These are phyloP conservation scores for Cryphonectria carpinicola DNA, from an alignment of 2,329 filamentous ascomycete species.

Conservation along the genomic window DNA sequence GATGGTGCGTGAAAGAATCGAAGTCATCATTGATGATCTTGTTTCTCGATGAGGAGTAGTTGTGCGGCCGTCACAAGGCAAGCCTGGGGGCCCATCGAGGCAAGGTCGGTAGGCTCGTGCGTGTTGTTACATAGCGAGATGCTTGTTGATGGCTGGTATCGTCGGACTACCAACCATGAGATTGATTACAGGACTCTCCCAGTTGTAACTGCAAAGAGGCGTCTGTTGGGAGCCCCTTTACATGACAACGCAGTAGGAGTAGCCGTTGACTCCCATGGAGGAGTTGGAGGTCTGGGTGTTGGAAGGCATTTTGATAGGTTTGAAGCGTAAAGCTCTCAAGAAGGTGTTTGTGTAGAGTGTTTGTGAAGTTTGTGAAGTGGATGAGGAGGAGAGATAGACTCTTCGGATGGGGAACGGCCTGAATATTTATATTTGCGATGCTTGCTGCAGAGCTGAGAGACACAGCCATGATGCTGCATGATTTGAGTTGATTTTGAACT, in stretches of 20 bases:
- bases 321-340: slow-evolving; percentile 24
- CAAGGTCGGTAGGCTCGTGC: background rate
- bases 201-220: slow-evolving; percentile 21
- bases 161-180: background rate
- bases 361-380: slow-evolving; percentile 30
- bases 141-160: background rate
- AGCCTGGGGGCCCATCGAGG: background rate
- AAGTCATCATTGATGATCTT: background rate
- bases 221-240: slow-evolving; percentile 31
- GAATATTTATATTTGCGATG: slow-evolving; percentile 32
- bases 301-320: slow-evolving; percentile 39
- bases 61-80: slow-evolving; percentile 11
- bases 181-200: background rate
- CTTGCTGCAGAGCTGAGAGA: background rate
- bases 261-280: slow-evolving; percentile 34
- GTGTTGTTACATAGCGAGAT: background rate
- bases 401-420: background rate
- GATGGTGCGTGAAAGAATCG: background rate
- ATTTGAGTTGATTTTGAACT: background rate
- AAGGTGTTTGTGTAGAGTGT: slow-evolving; percentile 26
- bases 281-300: slow-evolving; percentile 35
- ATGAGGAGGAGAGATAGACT: slow-evolving; percentile 29
- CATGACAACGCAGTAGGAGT: slow-evolving; percentile 41
- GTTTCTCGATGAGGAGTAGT: slow-evolving; percentile 1
- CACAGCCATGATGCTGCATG: background rate